Evolutionary conservation across 257 asterid genomes (phyloP), one percentile per base, ranked within the genome.

Genomic region (Nicotiana sylvestris): DNA sequence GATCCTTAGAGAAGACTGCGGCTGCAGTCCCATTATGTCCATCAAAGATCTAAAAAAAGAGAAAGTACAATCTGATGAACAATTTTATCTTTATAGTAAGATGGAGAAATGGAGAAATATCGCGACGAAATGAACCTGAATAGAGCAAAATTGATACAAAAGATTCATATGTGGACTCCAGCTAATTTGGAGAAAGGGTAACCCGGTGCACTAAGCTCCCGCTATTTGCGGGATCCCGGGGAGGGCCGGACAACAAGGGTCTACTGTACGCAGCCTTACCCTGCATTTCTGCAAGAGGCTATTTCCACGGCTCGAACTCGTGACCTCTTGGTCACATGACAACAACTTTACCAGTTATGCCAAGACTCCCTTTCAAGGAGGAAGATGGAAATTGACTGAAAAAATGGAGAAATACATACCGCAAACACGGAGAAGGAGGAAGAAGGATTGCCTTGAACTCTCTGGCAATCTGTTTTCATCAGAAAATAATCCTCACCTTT

Each of bases 11-110:
- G 83, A 81, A 94, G 15, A 93, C 90, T 33, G 98, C 98, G 0
- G 97, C 97, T 61, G 90, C 92, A 79, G 83, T 88, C 76, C 98
- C 98, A 80, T 94, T 93, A 78, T 94, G 98, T 81, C 98, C 98
- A 77, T 94, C 97, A 64, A 94, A 93, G 21, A 94, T 72, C 97
- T 94, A 88, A 76, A 21, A 43, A 80, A 55, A 27, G 39, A 15
- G 58, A 21, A 66, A 77, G 61, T 49, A 21, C 7, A 2, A 70
- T 46, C 49, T 3, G 37, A 33, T 39, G 64, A 57, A 70, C 7
- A 25, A 12, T 4, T 49, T 49, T 13, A 10, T 49, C 43, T 25
- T 6, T 12, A 17, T 25, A 46, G 39, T 49, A 70, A 46, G 61
- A 46, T 13, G 15, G 25, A 49, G 39, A 74, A 10, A 43, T 72